These are phyloP conservation scores for Kockiozyma suomiensis DNA, from an alignment of 805 yeast genomes.

Conservation along the genomic window DNA sequence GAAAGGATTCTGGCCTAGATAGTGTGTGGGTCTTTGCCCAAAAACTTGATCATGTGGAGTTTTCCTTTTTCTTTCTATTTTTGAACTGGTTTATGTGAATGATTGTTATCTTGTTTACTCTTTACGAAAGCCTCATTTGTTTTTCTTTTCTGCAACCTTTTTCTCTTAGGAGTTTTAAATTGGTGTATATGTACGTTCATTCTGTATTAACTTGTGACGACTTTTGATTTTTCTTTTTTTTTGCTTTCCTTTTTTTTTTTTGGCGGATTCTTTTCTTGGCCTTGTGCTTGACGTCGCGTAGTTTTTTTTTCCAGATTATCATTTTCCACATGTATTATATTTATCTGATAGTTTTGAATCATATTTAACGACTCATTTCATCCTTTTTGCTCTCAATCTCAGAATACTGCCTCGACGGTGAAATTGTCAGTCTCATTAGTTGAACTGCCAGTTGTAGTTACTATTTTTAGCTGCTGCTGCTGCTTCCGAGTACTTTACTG, in stretches of 20 bases:
- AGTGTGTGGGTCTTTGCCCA: background rate
- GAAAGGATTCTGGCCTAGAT: slow-evolving; percentile 20
- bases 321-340: too few relatives aligned
- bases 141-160: background rate
- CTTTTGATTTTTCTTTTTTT: background rate
- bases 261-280: too few relatives aligned
- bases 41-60: slow-evolving; percentile 4
- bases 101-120: background rate
- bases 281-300: too few relatives aligned
- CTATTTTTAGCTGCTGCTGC: too few relatives aligned
- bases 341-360: background rate
- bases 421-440: too few relatives aligned
- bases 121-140: too few relatives aligned
- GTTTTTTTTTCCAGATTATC: too few relatives aligned
- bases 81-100: background rate
- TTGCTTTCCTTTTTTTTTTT: background rate
- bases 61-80: background rate
- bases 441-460: too few relatives aligned
- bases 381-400: too few relatives aligned
- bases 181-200: background rate
- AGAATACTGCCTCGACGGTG: too few relatives aligned
- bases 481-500: too few relatives aligned
- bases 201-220: background rate
- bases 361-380: too few relatives aligned
- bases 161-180: background rate